Evolutionary conservation across 805 yeast genomes (phyloP), one percentile per base, ranked within the genome.

Genomic region (Wickerhamiella sergipiensis): DNA sequence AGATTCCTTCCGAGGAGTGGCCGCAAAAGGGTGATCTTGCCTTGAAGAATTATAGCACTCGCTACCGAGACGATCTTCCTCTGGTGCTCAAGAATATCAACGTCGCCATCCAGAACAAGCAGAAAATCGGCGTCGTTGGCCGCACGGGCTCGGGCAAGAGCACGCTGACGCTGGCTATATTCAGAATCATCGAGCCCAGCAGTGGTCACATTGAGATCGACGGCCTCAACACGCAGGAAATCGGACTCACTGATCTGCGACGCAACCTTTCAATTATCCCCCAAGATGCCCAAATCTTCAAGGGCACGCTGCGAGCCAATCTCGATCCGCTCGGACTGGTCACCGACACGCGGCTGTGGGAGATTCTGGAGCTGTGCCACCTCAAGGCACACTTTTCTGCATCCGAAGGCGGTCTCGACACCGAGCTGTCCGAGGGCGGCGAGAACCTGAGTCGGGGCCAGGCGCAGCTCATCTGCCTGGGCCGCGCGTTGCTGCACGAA

Each of bases 71-170:
- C n/a, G 79, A 78, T 33, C 71, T 85, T 53, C 95, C 95, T 18
- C 71, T 76, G 56, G 96, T 87, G 40, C 83, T 89, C 58, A 84
- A 85, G 61, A 76, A 80, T 55, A 87, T 88, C 40, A 68, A 85
- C 0, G 83, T 89, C 65, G 74, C 76, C 33, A 88, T 89, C 40
- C 77, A 76, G 49, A 78, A 92, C 22, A 76, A 74, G 53, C 75
- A 79, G 59, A 89, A 89, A 63, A 78, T 89, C 59, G 97, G 97
- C 62, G 81, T 89, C 61, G 95, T 89, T 51, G 97, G 97, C 42
- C 80, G 97, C 67, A 89, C 97, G 0, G 97, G 97, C 66, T 96
- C 97, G 26, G 97, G 97, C 61, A 89, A 89, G 64, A 85, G 95
- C 1, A 87, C 97, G 0, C 83, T 89, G 52, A 86, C 87, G 51